Evolutionary conservation across 2,329 filamentous ascomycete species (phyloP).

Genomic region (Colletotrichum ledebouriae): DNA sequence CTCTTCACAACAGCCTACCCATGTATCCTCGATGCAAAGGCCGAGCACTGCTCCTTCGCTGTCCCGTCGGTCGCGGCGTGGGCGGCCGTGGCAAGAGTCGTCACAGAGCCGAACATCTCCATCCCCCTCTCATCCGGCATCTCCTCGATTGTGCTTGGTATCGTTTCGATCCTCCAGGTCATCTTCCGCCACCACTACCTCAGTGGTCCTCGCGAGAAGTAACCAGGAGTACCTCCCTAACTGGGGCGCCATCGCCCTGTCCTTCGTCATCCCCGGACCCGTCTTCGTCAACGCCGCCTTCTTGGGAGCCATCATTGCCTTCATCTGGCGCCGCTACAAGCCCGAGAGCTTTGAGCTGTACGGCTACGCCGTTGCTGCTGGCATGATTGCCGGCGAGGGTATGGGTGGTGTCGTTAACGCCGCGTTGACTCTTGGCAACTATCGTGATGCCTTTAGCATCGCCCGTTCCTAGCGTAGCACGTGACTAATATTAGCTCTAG

Average conservation of each 20-base stretch:
- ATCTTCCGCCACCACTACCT: slow-evolving; percentile 68
- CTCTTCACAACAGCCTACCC: slow-evolving; percentile 73
- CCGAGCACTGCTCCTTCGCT: slow-evolving; percentile 65
- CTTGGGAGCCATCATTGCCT: slow-evolving; percentile 66
- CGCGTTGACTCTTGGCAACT: slow-evolving; percentile 50
- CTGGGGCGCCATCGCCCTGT: slow-evolving; percentile 72
- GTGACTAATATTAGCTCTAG: no score
- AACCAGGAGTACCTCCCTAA: slow-evolving; percentile 70
- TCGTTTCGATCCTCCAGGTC: slow-evolving; percentile 64
- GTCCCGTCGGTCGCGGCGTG: slow-evolving; percentile 72
- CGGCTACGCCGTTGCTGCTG: slow-evolving; percentile 70
- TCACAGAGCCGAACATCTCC: slow-evolving; percentile 68
- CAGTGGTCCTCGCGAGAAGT: slow-evolving; percentile 65
- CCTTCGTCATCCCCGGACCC: slow-evolving; percentile 69
- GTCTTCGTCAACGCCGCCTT: slow-evolving; percentile 71
- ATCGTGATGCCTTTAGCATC: no score
- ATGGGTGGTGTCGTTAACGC: slow-evolving; percentile 69
- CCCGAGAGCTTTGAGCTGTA: slow-evolving; percentile 68
- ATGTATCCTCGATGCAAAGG: slow-evolving; percentile 66
- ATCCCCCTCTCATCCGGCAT: slow-evolving; percentile 69
- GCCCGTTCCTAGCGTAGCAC: no score
- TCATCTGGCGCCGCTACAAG: slow-evolving; percentile 67
- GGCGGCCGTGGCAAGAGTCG: slow-evolving; percentile 70
- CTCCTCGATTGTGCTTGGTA: slow-evolving; percentile 68
- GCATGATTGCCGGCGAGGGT: slow-evolving; percentile 74